Evolutionary conservation across 73 alveolate genomes (phyloP).

Genomic region (Paraurostyla sp.): DNA sequence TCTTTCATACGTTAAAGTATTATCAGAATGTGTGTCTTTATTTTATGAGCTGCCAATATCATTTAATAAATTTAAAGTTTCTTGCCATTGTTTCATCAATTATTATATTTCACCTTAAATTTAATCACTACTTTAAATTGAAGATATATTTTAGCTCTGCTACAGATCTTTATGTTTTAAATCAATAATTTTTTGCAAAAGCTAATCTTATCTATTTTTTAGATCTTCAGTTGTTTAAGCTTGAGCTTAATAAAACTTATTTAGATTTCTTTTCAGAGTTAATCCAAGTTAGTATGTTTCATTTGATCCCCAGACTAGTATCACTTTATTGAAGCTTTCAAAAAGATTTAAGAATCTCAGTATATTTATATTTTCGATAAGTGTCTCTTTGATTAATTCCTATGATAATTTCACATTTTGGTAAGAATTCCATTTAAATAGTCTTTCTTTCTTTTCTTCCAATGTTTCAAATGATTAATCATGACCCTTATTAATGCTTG

Average conservation of each 20-base stretch:
- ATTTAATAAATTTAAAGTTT: too few species aligned
- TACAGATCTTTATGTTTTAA: background rate
- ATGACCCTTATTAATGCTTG: background rate
- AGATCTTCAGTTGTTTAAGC: background rate
- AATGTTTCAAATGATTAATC: background rate
- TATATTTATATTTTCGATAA: background rate
- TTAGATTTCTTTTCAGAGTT: background rate
- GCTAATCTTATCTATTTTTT: background rate
- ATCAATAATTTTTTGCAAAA: background rate
- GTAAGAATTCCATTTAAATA: slow-evolving; percentile 43
- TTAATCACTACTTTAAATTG: background rate
- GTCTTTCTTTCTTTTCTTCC: slow-evolving; percentile 57
- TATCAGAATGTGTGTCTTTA: background rate
- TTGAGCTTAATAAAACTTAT: background rate
- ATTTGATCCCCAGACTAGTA: slow-evolving; percentile 51
- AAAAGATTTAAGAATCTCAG: slow-evolving; percentile 3
- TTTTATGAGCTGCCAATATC: background rate
- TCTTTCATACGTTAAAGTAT: background rate
- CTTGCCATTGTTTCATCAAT: slow-evolving; percentile 17
- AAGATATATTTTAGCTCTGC: background rate
- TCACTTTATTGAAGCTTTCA: slow-evolving; percentile 1
- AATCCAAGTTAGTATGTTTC: slow-evolving; percentile 17
- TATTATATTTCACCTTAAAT: background rate
- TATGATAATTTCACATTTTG: slow-evolving; percentile 19
- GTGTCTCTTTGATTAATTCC: slow-evolving; percentile 9